A percentile compares a stretch with the other conserved stretches of the same genome.
These are phyloP conservation scores for Schizonepeta tenuifolia DNA, from an alignment of 257 asterid genomes.

Conservation along the genomic window DNA sequence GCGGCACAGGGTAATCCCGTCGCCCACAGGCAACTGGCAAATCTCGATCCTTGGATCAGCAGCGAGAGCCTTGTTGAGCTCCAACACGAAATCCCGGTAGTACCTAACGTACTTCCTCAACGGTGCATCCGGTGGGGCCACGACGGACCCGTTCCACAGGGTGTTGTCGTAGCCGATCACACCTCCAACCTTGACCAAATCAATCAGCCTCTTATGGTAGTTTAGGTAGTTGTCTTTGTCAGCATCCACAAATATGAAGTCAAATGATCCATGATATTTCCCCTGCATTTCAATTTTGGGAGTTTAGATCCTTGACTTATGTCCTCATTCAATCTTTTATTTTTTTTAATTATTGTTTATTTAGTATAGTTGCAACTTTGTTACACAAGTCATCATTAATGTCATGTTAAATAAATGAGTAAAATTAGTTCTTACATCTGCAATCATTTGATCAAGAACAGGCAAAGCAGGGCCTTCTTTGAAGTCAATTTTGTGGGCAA, in stretches of 20 bases:
- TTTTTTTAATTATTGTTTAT: neutral
- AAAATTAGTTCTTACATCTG: constrained; percentile 13
- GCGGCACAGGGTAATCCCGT: constrained; percentile 93
- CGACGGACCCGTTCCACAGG: constrained; percentile 87
- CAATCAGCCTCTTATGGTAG: constrained; percentile 80
- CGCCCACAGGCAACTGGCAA: constrained; percentile 92
- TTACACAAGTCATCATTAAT: neutral
- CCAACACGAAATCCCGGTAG: constrained; percentile 76
- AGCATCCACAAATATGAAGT: constrained; percentile 88
- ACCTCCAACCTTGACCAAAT: constrained; percentile 80
- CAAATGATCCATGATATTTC: constrained; percentile 61
- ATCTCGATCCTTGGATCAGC: constrained; percentile 92
- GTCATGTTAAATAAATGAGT: neutral
- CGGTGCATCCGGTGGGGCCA: constrained; percentile 88
- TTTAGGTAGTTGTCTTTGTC: constrained; percentile 86
- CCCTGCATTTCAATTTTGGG: constrained; percentile 7
- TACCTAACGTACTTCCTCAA: constrained; percentile 79
- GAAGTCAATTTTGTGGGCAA: constrained; percentile 83
- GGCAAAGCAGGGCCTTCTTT: constrained; percentile 48
- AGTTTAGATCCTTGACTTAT: neutral
- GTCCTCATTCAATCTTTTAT: neutral
- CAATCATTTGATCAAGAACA: constrained; percentile 32
- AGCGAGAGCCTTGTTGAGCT: constrained; percentile 83
- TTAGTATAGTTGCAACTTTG: neutral
- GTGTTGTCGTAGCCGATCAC: constrained; percentile 93